Evolutionary conservation across 441 rosid genomes (phyloP), one percentile per base, ranked within the genome.

Genomic region (Arabidopsis hybrid): DNA sequence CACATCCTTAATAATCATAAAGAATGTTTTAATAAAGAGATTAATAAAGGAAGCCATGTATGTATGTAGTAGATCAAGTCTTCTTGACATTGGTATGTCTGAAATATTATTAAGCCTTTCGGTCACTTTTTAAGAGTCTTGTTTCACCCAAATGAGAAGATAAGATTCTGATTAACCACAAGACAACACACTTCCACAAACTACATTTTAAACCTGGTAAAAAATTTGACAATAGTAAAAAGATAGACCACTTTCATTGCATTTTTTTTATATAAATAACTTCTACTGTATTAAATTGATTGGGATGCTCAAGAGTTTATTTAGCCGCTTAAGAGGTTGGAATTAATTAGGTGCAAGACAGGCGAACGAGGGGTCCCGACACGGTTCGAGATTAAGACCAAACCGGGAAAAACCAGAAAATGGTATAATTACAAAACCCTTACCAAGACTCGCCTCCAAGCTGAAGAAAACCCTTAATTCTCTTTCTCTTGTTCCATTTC

Each of bases 341-440:
- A 34, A 65, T 47, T 35, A 49, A 49, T 43, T 46, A 38, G 17
- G 10, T 50, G 7, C 0, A 34, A 39, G 61, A 61, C 61, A n/a
- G 60, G 69, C 29, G 31, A 29, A 56, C 38, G 32, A 74, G 42
- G 7, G 49, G 60, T 21, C 50, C 31, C 17, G 26, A 39, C 6
- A 73, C 77, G 80, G 73, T 77, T 72, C 0, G 16, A 40, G 31
- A 5, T 11, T 18, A 56, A 58, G 7, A 57, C 26, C 42, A 11
- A 77, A 59, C 71, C 75, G 66, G 75, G 36, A 0, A 56, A 77
- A 77, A 60, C 50, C 64, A 51, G 40, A 21, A 1, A 21, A 9
- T 56, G 29, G 47, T 36, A 32, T 34, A 62, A 40, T 62, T 18
- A 49, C 74, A 78, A 78, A 78, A 78, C 78, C 81, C 81, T 67